Evolutionary conservation across 2,329 filamentous ascomycete genomes (phyloP).

Genomic region (Tolypocladium ophioglossoides): DNA sequence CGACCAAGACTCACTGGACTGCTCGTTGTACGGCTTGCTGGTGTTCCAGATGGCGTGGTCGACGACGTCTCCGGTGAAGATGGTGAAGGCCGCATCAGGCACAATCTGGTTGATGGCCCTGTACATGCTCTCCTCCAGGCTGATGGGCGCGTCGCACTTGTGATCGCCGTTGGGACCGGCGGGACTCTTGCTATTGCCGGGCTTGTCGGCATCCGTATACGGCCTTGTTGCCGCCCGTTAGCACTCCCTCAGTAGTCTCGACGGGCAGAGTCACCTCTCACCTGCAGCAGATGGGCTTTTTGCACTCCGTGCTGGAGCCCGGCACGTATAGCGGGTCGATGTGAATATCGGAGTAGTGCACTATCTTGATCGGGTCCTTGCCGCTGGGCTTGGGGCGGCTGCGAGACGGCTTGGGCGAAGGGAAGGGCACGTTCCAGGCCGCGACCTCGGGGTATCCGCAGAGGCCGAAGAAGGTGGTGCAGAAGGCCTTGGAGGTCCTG

Average conservation of each 20-base stretch:
- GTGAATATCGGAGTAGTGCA: slow-evolving; percentile 51
- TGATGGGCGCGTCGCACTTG: slow-evolving; percentile 40
- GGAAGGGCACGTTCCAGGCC: slow-evolving; percentile 31
- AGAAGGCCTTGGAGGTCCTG: slow-evolving; percentile 39
- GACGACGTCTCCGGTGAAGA: slow-evolving; percentile 50
- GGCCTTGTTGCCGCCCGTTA: slow-evolving; percentile 17
- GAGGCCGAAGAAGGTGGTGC: slow-evolving; percentile 40
- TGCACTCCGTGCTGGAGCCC: slow-evolving; percentile 43
- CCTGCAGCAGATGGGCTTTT: slow-evolving; percentile 50
- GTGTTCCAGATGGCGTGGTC: slow-evolving; percentile 42
- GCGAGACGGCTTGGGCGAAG: slow-evolving; percentile 26
- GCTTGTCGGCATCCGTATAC: slow-evolving; percentile 34
- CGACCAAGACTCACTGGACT: slow-evolving; percentile 13
- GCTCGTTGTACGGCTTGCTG: slow-evolving; percentile 19
- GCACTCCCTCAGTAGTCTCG: not conserved
- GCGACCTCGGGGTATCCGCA: slow-evolving; percentile 37
- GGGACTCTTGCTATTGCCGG: slow-evolving; percentile 35
- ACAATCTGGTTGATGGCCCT: slow-evolving; percentile 34
- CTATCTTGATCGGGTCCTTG: slow-evolving; percentile 37
- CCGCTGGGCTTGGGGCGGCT: slow-evolving; percentile 30
- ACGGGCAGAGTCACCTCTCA: slow-evolving; percentile 8
- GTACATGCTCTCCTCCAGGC: slow-evolving; percentile 45
- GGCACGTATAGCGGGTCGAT: slow-evolving; percentile 43
- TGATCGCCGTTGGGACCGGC: slow-evolving; percentile 42
- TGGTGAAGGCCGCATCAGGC: slow-evolving; percentile 38